Evolutionary conservation across 1,139 yeast genomes (phyloP), one percentile per base, ranked within the genome.

Genomic region (Saccharomyces pastorianus): DNA sequence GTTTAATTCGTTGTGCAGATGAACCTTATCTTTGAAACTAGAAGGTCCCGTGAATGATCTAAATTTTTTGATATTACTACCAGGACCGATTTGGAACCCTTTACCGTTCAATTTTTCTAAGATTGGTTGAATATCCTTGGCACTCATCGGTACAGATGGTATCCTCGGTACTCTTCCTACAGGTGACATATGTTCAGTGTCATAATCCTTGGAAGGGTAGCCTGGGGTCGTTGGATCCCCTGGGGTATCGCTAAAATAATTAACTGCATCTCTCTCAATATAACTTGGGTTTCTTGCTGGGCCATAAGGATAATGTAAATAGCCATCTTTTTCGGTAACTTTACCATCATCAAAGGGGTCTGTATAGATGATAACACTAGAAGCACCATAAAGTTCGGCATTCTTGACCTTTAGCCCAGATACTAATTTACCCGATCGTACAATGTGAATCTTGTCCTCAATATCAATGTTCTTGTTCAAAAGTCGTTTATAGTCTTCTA

Each of bases 211-310:
- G 8, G 76, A 65, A n/a, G 81, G 68, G 70, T 72, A 75, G 3
- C 78, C 79, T 1, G 87, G 83, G 46, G 85, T 83, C 1, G 90
- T 83, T 42, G 91, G 91, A 64, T 85, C 91, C 25, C 91, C 91
- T 0, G 89, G 88, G 31, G 71, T 72, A 32, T 79, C 81, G 5
- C 82, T 79, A 54, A 82, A 74, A 59, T 75, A 82, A 58, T 77
- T 83, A 0, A 80, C 84, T 13, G 85, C 76, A 5, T 80, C 84
- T 63, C 85, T 73, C 65, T 79, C 80, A 38, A 82, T 76, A 28
- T 73, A 68, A 49, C 69, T 62, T 6, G 74, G 73, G 53, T 74
- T 74, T 52, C 81, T 69, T 1, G 82, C 79, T 0, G 75, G 75
- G 0, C 83, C 83, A 2, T 67, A 49, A 0, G 83, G 82, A 56